Base-by-base conservation (phyloP, 805 yeast species). In the Wickerhamomyces queroliae region DNA sequence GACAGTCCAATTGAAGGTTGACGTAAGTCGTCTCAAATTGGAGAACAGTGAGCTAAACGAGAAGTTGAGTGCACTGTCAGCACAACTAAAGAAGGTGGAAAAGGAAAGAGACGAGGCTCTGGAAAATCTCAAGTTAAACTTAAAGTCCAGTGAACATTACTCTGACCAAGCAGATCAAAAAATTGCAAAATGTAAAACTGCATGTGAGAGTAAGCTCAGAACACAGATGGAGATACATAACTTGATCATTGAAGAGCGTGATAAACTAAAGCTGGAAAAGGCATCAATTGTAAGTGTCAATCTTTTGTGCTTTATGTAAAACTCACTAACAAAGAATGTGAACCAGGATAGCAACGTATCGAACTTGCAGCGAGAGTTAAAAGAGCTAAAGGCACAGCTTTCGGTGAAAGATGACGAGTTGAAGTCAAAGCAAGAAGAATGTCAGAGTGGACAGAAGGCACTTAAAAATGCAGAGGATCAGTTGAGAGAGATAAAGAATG, bases 171-270 rank as follows among this genome's bases (percentile, higher is more conserved):
- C 9, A 42, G 55, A 43, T 11, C 53, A 35, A 32, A 50, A 37
- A 47, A 41, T 36, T 25, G 35, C 37, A 31, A 53, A 42, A 39
- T 47, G 40, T 7, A 48, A 52, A 28, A 46, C 55, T 3, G 53
- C 48, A n/a, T 61, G 52, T 34, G 66, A 66, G 19, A 56, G 59
- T 33, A 63, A 66, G 43, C 31, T 66, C 16, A 50, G 58, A 17
- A 58, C 66, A 1, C 69, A 66, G 43, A 48, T 48, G 16, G 66
- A 63, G 20, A 53, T 65, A 4, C 46, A 57, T 27, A 55, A 55
- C 19, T 49, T 63, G 15, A 47, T 62, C 1, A 42, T 46, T 7
- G 49, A 59, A 5, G 66, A 61, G 36, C 53, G 52, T 25, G 56
- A 56, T 7, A 44, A 46, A 9, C 39, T 57, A 35, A 56, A 51